Percentiles rank a stretch among this genome's conserved stretches.
Evolutionary conservation across 148 eudicot species (phyloP).

Genomic region (Bassia scoparia): DNA sequence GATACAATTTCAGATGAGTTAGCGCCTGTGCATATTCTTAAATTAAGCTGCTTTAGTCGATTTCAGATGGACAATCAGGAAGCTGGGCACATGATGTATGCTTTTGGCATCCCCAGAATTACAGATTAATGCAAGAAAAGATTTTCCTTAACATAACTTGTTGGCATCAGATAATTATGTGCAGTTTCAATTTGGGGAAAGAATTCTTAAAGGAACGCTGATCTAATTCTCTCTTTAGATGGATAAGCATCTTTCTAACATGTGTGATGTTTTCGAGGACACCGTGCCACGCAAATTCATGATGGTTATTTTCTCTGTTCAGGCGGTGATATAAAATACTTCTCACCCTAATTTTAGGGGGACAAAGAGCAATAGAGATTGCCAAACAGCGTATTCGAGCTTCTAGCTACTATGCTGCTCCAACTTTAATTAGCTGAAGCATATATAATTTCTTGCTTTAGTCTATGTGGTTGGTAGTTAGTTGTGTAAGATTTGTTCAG

Average conservation of each 20-base stretch:
- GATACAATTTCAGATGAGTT: conserved; percentile 20
- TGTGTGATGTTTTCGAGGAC: neutral
- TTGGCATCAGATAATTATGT: neutral
- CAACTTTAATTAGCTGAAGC: neutral
- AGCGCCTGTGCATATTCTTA: neutral
- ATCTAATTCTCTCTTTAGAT: neutral
- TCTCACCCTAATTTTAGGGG: conserved; percentile 25
- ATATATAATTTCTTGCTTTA: neutral
- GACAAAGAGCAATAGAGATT: conserved; percentile 24
- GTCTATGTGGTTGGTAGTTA: neutral
- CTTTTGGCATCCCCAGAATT: no score
- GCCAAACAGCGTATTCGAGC: conserved; percentile 11
- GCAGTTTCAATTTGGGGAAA: neutral
- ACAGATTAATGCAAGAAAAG: no score
- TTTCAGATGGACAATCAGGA: no score
- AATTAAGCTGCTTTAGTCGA: neutral
- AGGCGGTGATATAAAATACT: conserved; percentile 22
- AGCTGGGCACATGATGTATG: no score
- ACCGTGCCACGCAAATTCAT: neutral
- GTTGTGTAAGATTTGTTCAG: no score
- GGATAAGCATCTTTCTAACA: neutral
- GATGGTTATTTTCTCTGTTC: conserved; percentile 2
- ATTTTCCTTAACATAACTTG: neutral
- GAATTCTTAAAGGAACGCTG: neutral
- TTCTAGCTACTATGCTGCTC: conserved; percentile 6